Evolutionary conservation across 495 filamentous ascomycete species (phyloP).

Genomic region (Aspergillus ostianus): DNA sequence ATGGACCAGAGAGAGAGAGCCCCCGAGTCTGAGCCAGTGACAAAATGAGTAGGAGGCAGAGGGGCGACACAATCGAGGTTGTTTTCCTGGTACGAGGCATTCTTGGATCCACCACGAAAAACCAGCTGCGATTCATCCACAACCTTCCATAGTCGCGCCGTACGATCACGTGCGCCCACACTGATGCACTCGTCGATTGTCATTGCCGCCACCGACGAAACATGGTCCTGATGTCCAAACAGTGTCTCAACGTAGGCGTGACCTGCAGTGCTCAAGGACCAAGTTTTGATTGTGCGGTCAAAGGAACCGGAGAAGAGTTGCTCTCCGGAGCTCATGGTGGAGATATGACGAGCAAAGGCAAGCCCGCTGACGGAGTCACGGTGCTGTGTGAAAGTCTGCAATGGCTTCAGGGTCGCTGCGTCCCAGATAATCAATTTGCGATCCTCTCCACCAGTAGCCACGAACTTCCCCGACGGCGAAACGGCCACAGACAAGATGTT

Average conservation of each 20-base stretch:
- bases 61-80: constrained; percentile 87
- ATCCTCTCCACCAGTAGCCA: constrained; percentile 86
- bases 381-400: constrained; percentile 87
- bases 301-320: constrained; percentile 85
- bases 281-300: constrained; percentile 87
- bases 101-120: constrained; percentile 75
- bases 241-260: constrained; percentile 89
- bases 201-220: constrained; percentile 78
- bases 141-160: constrained; percentile 95
- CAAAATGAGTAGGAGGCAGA: constrained; percentile 84
- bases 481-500: constrained; percentile 80
- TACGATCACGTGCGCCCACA: constrained; percentile 87
- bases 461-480: constrained; percentile 82
- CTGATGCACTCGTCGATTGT: constrained; percentile 84
- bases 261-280: constrained; percentile 61
- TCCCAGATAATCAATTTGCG: constrained; percentile 83
- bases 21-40: constrained; percentile 91
- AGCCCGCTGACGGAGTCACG: constrained; percentile 82
- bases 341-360: constrained; percentile 79
- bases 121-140: constrained; percentile 93
- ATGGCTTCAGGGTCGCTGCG: constrained; percentile 68
- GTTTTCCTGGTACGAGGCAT: constrained; percentile 63
- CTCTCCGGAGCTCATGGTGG: constrained; percentile 56
- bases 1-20: constrained; percentile 81
- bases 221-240: constrained; percentile 91